Conservation (phyloP, 768 basidiomycete genomes). For the Lyophyllum semitale region DNA sequence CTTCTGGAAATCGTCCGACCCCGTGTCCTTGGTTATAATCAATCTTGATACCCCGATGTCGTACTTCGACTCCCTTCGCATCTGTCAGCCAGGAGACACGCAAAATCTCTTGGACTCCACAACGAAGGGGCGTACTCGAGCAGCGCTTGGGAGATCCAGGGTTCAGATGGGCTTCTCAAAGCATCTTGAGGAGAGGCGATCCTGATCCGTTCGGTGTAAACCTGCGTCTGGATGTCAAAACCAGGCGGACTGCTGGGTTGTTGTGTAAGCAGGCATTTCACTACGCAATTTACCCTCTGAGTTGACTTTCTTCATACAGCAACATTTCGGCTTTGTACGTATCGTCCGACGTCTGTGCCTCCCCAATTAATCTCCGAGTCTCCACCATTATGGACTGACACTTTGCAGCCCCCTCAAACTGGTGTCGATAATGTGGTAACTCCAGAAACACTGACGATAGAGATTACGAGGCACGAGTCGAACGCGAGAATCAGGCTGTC, state of each 20-base stretch:
- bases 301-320: neutral
- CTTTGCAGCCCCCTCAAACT: slow-evolving; percentile 19
- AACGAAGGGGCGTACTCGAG: slow-evolving; percentile 53
- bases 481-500: too few species aligned
- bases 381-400: too few species aligned
- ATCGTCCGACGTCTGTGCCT: slow-evolving; percentile 7
- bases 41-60: slow-evolving; percentile 61
- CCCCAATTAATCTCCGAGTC: too few species aligned
- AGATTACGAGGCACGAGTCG: neutral
- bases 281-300: neutral
- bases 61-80: slow-evolving; percentile 77
- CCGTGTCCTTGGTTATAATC: slow-evolving; percentile 33
- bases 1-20: slow-evolving; percentile 58
- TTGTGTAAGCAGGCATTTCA: slow-evolving; percentile 4
- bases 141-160: slow-evolving; percentile 58
- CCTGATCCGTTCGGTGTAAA: slow-evolving; percentile 50
- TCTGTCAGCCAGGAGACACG: slow-evolving; percentile 70
- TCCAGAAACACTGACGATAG: neutral
- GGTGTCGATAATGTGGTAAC: slow-evolving; percentile 5
- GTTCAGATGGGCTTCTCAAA: slow-evolving; percentile 40
- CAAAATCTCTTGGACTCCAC: slow-evolving; percentile 69
- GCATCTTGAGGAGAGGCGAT: slow-evolving; percentile 39
- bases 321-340: slow-evolving; percentile 8
- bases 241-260: slow-evolving; percentile 3
- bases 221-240: slow-evolving; percentile 46